These are phyloP conservation scores for Pseudogymnoascus sp. DNA, from an alignment of 2,329 filamentous ascomycete species.

Conservation along the genomic window DNA sequence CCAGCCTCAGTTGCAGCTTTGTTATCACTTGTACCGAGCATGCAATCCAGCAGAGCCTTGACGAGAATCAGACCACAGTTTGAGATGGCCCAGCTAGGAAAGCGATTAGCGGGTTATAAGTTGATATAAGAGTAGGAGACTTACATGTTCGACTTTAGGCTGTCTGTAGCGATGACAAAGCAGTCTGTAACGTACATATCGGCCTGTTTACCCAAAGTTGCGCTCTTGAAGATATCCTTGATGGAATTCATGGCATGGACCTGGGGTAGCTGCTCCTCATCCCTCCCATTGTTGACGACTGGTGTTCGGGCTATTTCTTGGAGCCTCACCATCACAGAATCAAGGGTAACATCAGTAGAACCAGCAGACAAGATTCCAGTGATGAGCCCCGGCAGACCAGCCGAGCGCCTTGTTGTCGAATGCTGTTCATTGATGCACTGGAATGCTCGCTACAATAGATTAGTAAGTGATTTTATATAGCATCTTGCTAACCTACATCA, in stretches of 20 bases:
- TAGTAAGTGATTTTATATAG: constrained; percentile 6
- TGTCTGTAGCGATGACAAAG: constrained; percentile 70
- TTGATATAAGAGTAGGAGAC: constrained; percentile 22
- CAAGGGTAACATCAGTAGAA: constrained; percentile 50
- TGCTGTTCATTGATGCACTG: constrained; percentile 65
- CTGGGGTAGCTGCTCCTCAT: constrained; percentile 67
- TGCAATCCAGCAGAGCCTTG: constrained; percentile 70
- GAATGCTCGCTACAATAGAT: constrained; percentile 46
- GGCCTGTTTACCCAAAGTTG: constrained; percentile 62
- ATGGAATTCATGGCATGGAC: constrained; percentile 93
- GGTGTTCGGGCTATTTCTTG: constrained; percentile 49
- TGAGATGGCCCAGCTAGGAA: constrained; percentile 73
- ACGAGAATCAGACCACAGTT: constrained; percentile 90
- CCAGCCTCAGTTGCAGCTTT: constrained; percentile 53
- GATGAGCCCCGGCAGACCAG: constrained; percentile 81
- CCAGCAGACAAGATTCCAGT: constrained; percentile 70
- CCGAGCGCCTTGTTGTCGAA: constrained; percentile 81
- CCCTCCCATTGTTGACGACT: constrained; percentile 46
- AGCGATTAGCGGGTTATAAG: background rate
- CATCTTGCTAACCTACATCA: constrained; percentile 37
- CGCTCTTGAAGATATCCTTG: constrained; percentile 84
- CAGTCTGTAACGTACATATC: constrained; percentile 67
- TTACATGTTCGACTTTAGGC: constrained; percentile 69
- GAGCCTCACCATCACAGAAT: constrained; percentile 55
- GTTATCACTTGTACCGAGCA: constrained; percentile 69